These are phyloP conservation scores for Camellia sinensis DNA, from an alignment of 148 eudicot genomes.

Conservation along the genomic window DNA sequence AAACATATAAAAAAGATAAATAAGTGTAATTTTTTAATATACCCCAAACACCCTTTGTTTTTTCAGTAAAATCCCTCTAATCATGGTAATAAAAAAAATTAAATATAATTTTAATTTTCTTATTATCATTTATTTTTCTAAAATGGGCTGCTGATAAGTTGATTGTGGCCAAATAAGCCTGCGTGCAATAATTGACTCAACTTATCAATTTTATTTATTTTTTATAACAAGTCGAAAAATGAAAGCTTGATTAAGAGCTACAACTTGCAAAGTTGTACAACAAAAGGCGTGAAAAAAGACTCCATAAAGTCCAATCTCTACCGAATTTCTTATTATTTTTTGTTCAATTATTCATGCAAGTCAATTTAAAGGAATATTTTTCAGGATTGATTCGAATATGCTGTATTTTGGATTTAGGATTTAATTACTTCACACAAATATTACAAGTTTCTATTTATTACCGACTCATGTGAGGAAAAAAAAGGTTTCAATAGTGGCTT, in stretches of 20 bases:
- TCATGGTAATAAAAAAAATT: too few relatives aligned
- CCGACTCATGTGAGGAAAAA: too few relatives aligned
- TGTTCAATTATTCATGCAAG: not conserved
- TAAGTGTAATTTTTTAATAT: too few relatives aligned
- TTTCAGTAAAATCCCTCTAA: too few relatives aligned
- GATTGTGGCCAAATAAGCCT: constrained; percentile 2
- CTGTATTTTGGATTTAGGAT: too few relatives aligned
- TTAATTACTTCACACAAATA: too few relatives aligned
- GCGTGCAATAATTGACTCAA: not conserved
- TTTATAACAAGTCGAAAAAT: not conserved
- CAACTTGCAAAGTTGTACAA: too few relatives aligned
- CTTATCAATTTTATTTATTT: not conserved
- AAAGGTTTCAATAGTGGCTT: too few relatives aligned
- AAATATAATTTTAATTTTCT: not conserved
- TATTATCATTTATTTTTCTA: not conserved
- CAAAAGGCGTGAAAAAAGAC: not conserved
- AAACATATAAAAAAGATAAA: too few relatives aligned
- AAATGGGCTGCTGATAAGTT: constrained; percentile 1
- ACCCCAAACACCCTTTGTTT: too few relatives aligned
- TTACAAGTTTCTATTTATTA: too few relatives aligned
- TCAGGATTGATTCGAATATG: too few relatives aligned
- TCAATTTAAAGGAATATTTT: not conserved
- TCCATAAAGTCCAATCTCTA: not conserved
- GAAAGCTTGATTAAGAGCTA: not conserved
- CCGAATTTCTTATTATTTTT: not conserved